Conservation (phyloP, 1,284 basidiomycete genomes). For the Mycocalia duriaeana region DNA sequence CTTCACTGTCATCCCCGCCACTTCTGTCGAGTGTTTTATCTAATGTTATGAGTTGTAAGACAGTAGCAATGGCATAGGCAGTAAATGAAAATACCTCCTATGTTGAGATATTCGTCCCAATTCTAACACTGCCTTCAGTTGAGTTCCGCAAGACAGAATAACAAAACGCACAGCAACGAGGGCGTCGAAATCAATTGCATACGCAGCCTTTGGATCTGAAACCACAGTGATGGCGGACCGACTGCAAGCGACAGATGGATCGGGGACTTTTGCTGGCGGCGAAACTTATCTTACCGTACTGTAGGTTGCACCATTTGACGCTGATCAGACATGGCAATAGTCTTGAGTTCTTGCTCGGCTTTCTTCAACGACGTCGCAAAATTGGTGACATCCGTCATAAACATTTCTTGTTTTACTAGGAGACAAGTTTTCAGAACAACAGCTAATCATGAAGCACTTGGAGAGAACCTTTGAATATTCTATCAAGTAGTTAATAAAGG, state of each 20-base stretch:
- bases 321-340: slow-evolving; percentile 37
- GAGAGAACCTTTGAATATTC: slow-evolving; percentile 67
- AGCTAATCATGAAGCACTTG: neutral
- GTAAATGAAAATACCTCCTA: slow-evolving; percentile 25
- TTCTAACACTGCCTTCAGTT: slow-evolving; percentile 35
- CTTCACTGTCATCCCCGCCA: too few relatives aligned
- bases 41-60: too few relatives aligned
- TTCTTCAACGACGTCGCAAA: slow-evolving; percentile 73
- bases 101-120: slow-evolving; percentile 59
- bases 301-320: slow-evolving; percentile 68
- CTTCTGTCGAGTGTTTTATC: too few relatives aligned
- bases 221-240: slow-evolving; percentile 55
- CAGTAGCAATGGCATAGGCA: too few relatives aligned
- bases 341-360: slow-evolving; percentile 59
- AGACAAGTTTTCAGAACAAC: neutral
- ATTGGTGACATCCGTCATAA: slow-evolving; percentile 72
- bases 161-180: slow-evolving; percentile 57
- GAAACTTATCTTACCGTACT: slow-evolving; percentile 43
- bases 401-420: slow-evolving; percentile 78
- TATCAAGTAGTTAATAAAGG: slow-evolving; percentile 21
- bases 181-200: slow-evolving; percentile 62
- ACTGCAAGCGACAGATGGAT: slow-evolving; percentile 39
- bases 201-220: slow-evolving; percentile 46
- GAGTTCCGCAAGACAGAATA: too few relatives aligned
- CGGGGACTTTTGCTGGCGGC: too few relatives aligned